Evolutionary conservation across 768 basidiomycete species (phyloP).

Genomic region (Mrakia gelida): DNA sequence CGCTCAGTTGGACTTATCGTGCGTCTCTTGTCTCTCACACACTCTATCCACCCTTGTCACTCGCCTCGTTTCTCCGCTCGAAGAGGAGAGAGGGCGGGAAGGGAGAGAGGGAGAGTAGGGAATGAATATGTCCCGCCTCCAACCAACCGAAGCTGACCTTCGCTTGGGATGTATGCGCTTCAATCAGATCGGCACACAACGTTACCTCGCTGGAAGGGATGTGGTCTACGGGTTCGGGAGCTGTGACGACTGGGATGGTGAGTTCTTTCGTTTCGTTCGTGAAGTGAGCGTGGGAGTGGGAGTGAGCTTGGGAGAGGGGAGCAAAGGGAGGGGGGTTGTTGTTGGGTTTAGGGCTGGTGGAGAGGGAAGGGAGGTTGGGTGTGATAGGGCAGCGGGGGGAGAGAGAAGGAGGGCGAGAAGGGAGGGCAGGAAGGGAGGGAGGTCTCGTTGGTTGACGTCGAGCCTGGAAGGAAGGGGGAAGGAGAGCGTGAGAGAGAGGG

Average conservation of each 20-base stretch:
- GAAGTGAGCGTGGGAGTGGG: background rate
- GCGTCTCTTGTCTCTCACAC: too few species aligned
- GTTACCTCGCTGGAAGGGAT: constrained; percentile 69
- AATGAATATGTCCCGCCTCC: background rate
- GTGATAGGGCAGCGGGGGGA: too few species aligned
- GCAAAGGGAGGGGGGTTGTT: background rate
- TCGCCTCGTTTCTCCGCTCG: background rate
- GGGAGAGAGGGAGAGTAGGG: too few species aligned
- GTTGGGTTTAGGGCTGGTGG: too few species aligned
- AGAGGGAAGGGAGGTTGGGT: too few species aligned
- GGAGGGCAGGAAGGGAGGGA: too few species aligned
- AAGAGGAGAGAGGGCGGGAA: background rate
- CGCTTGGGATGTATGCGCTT: too few species aligned
- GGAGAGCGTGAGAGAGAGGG: background rate
- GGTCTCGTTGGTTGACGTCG: background rate
- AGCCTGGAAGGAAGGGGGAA: background rate
- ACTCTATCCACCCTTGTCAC: too few species aligned
- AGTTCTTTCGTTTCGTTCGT: constrained; percentile 47
- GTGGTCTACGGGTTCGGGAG: constrained; percentile 74
- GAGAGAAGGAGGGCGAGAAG: background rate
- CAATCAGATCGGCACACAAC: constrained; percentile 50
- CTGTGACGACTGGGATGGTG: constrained; percentile 76
- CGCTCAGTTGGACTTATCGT: background rate
- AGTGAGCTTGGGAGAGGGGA: background rate
- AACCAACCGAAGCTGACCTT: background rate